Conservation (phyloP, 1,284 basidiomycete species). For the Ceratobasidium sp. region DNA sequence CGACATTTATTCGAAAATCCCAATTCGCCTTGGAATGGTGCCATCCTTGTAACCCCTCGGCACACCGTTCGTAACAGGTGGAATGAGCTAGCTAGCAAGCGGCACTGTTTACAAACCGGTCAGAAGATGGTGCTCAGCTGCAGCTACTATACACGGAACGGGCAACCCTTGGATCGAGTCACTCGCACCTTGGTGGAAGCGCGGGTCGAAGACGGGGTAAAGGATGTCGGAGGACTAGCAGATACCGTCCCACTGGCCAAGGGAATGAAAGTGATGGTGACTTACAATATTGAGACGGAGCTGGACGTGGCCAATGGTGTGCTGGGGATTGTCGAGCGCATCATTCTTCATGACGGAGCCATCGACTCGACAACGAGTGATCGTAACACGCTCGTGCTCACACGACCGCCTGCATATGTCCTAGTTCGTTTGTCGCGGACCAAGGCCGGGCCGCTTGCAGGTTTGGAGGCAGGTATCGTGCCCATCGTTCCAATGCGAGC, state of each 20-base stretch:
- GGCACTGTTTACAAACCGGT: background rate
- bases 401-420: conserved; percentile 17
- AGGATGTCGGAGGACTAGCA: conserved; percentile 9
- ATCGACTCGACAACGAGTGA: background rate
- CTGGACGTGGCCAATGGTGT: conserved; percentile 31
- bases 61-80: background rate
- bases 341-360: conserved; percentile 10
- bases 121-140: background rate
- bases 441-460: background rate
- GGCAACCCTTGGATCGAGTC: background rate
- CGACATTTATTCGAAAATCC: too few species aligned
- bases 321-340: conserved; percentile 3
- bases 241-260: conserved; percentile 12
- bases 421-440: conserved; percentile 14
- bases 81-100: background rate
- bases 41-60: background rate
- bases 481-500: conserved; percentile 21
- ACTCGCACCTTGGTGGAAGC: background rate
- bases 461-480: conserved; percentile 8
- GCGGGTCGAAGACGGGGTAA: background rate
- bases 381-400: background rate
- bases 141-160: background rate
- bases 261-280: conserved; percentile 33
- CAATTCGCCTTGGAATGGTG: background rate
- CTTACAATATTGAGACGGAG: conserved; percentile 36